Conservation (phyloP, 2,329 filamentous ascomycete genomes). For the Zopfia rhizophila region DNA sequence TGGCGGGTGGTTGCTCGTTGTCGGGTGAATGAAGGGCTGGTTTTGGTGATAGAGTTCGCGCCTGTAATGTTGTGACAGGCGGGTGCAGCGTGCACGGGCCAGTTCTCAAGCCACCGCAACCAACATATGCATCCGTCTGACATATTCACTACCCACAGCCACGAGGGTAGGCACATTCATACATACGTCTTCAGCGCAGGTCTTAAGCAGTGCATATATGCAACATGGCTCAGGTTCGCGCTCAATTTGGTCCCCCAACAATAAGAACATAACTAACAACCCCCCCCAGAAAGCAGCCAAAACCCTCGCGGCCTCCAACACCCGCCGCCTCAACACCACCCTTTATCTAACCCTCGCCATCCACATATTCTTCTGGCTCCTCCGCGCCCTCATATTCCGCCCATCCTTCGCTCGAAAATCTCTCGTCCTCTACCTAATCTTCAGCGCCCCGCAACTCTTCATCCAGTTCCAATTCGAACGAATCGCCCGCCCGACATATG, state of each 20-base stretch:
- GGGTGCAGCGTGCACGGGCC: too few species aligned
- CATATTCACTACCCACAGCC: neutral
- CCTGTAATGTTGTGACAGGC: too few species aligned
- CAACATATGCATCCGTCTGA: neutral
- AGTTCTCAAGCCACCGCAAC: neutral
- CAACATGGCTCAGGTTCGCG: constrained; percentile 38
- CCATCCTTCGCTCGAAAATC: constrained; percentile 64
- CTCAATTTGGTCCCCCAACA: neutral
- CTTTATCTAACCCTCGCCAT: constrained; percentile 79
- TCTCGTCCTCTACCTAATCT: constrained; percentile 72
- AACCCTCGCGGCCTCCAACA: constrained; percentile 80
- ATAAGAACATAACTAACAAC: constrained; percentile 6
- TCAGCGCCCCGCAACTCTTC: constrained; percentile 78
- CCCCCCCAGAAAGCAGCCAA: constrained; percentile 61
- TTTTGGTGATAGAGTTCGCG: constrained; percentile 19
- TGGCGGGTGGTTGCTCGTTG: constrained; percentile 10
- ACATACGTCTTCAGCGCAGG: too few species aligned
- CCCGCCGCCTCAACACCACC: constrained; percentile 79
- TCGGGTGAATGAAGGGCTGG: constrained; percentile 9
- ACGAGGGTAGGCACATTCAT: too few species aligned
- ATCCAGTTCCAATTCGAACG: constrained; percentile 89
- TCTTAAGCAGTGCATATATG: too few species aligned
- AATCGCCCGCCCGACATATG: constrained; percentile 81
- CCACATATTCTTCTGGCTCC: constrained; percentile 78
- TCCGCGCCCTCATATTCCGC: constrained; percentile 73